Base-by-base conservation (phyloP, 2,329 filamentous ascomycete species). In the Byssochlamys sp. region DNA sequence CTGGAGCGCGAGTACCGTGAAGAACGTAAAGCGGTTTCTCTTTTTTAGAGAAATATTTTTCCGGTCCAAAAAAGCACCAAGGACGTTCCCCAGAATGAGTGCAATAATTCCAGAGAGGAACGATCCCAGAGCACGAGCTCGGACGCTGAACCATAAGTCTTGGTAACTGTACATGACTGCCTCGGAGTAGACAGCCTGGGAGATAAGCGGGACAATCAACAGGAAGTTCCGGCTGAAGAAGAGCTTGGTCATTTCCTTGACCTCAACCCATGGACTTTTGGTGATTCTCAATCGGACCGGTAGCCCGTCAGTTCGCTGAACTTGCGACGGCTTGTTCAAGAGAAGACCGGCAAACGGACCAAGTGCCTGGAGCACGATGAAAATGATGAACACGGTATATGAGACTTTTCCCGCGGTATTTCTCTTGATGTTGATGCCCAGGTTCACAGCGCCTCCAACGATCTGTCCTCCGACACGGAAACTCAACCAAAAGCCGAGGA, bases 111-210 rank as follows among this genome's bases (percentile, higher is more conserved):
- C 87, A 0, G 84, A 85, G 2, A 90, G 66, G 63, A 91, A 88
- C 0, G 86, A 89, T 0, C 85, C 87, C 1, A 90, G 74, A 0
- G 88, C 86, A 52, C 88, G 78, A 1, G 86, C 77, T 1, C 87
- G 80, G 1, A 90, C 88, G 1, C 79, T 81, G 65, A 90, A 89
- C 84, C 85, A 91, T 12, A 87, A 73, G 70, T 61, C 77, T 6
- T 86, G 74, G 58, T 86, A 90, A 0, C 87, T 89, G 68, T 86
- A 89, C 70, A 86, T 88, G 0, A 90, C 85, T 0, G 87, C 84
- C 67, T 90, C 87, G 0, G 84, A 75, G 66, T 87, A 90, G 0
- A 88, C 86, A 0, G 84, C 84, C 62, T 89, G 85, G 1, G 84
- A 84, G 45, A 90, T 89, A 61, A 87, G 82, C 0, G 86, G 78